phyloP scores from a whole-genome alignment of 305 asterid genomes.

The Striga hermonthica region DNA sequence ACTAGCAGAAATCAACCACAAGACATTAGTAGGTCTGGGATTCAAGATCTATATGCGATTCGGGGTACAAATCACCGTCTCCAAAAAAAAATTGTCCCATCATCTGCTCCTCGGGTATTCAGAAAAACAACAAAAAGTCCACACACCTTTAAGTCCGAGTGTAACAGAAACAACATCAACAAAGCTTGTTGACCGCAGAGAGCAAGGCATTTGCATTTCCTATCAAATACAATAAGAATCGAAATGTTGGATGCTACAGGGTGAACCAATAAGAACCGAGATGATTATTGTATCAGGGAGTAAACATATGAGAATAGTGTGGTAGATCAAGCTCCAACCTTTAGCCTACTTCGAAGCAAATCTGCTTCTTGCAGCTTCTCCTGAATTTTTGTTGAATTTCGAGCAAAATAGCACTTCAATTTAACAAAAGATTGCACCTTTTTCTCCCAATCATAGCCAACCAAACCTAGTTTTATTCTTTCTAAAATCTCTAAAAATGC shows the following conservation, averaged over 20 bases:
- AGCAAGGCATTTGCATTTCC: slow-evolving; percentile 69
- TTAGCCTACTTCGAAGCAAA: slow-evolving; percentile 54
- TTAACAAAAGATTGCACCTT: neutral
- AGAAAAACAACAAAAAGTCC: neutral
- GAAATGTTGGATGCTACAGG: too few relatives aligned
- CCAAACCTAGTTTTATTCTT: too few relatives aligned
- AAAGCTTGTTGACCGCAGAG: slow-evolving; percentile 82
- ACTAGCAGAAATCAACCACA: slow-evolving; percentile 65
- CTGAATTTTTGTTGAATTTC: slow-evolving; percentile 48
- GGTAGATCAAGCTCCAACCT: slow-evolving; percentile 32
- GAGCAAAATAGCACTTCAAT: slow-evolving; percentile 17
- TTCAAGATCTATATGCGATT: slow-evolving; percentile 81
- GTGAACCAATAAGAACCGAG: slow-evolving; percentile 7
- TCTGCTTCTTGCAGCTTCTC: slow-evolving; percentile 73
- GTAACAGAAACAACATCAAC: slow-evolving; percentile 97
- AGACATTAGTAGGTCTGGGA: slow-evolving; percentile 41
- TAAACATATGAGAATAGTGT: neutral
- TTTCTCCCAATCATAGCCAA: too few relatives aligned
- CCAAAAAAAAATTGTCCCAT: slow-evolving; percentile 68
- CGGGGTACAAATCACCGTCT: slow-evolving; percentile 87
- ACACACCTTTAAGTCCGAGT: slow-evolving; percentile 80
- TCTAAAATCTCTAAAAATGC: neutral
- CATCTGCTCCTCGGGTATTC: too few relatives aligned
- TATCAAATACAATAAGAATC: slow-evolving; percentile 68
- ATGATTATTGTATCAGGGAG: neutral